Evolutionary conservation across 139 green algal genomes (phyloP).

Genomic region (Diplosphaera chodatii): DNA sequence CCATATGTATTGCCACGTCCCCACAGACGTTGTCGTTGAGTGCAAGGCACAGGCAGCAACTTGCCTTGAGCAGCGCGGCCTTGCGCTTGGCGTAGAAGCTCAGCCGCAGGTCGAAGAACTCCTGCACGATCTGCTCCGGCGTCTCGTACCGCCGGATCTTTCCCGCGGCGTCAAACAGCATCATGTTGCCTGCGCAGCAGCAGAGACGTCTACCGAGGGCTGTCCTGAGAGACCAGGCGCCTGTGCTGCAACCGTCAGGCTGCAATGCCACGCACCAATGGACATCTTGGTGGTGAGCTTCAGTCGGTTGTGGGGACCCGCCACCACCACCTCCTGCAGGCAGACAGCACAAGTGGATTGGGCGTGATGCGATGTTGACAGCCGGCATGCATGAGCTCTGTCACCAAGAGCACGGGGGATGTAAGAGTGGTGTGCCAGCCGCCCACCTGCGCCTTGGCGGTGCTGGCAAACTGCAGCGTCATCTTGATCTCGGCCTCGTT

Average conservation of each 20-base stretch:
- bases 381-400: too few species aligned
- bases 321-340: slow-evolving; percentile 6
- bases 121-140: slow-evolving; percentile 80
- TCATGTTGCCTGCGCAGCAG: slow-evolving; percentile 86
- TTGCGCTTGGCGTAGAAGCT: slow-evolving; percentile 76
- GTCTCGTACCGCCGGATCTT: slow-evolving; percentile 85
- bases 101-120: slow-evolving; percentile 88
- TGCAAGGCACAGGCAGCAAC: too few species aligned
- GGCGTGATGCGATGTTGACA: too few species aligned
- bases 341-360: not conserved
- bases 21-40: too few species aligned
- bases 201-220: too few species aligned
- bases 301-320: slow-evolving; percentile 1
- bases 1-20: too few species aligned
- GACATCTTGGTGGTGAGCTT: slow-evolving; percentile 14
- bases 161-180: slow-evolving; percentile 88
- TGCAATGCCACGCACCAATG: slow-evolving; percentile 4
- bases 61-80: slow-evolving; percentile 46
- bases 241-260: too few species aligned
- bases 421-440: too few species aligned
- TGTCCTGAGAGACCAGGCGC: too few species aligned
- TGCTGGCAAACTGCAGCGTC: slow-evolving; percentile 59
- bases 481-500: slow-evolving; percentile 90
- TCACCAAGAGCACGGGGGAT: too few species aligned
- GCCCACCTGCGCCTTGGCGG: not conserved